Evolutionary conservation across 2,329 filamentous ascomycete genomes (phyloP), one percentile per base, ranked within the genome.

Genomic region (Aplosporella prunicola): DNA sequence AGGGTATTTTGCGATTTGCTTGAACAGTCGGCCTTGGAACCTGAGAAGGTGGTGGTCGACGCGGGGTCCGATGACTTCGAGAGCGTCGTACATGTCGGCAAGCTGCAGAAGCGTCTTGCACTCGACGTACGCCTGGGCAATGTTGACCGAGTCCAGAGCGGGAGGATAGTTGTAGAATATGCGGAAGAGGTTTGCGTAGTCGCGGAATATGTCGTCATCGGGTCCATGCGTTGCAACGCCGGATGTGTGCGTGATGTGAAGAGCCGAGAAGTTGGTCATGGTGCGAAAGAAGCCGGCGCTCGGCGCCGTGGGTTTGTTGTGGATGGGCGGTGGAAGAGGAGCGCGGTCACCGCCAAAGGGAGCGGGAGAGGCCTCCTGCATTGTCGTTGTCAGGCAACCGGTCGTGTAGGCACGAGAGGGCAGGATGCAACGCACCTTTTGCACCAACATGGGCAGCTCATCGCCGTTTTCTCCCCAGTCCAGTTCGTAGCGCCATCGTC

Each of bases 131-230:
- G 88, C 87, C 43, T 87, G 82, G 37, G 87, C 86, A 46, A 96
- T 93, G 57, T 91, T 93, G 57, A 91, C 72, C 17, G 76, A 74
- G 60, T 94, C 88, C 20, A 96, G 72, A 0, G 77, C 55, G 0
- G 89, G 89, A 0, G 86, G 68, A 57, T 93, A 84, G 59, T 95
- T 94, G 69, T 96, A 96, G 67, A 95, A 94, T 44, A 91, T 82
- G 50, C 88, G 83, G 58, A 96, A 93, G 15, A 96, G 72, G 57
- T 95, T 95, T 57, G 94, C 87, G 60, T 96, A 95, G 63, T 95
- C 85, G 49, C 85, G 83, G 31, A 95, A 71, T 15, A 87, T 72
- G 46, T 93, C 84, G 51, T 84, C 71, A 28, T 68, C 62, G 13
- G 67, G 68, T 37, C 85, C 76, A 41, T 80, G 72, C 31, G 75